phyloP scores from a whole-genome alignment of 2,329 filamentous ascomycete species.

The Penicillium paneum region DNA sequence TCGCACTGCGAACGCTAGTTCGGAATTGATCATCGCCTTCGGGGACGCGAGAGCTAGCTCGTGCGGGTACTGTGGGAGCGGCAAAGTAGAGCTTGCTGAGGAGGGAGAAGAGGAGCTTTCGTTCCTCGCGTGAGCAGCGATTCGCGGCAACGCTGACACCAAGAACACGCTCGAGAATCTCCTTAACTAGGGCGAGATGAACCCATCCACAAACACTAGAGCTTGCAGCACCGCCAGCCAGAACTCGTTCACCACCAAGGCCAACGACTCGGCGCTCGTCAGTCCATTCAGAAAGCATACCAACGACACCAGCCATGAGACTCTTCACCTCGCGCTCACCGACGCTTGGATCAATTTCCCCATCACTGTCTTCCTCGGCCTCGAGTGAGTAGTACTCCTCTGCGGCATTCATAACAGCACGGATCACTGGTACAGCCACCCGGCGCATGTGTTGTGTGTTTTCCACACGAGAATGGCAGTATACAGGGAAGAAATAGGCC shows the following conservation, averaged over 20 bases:
- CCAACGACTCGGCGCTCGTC: conserved; percentile 76
- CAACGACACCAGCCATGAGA: conserved; percentile 72
- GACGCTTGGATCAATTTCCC: conserved; percentile 73
- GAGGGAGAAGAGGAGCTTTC: conserved; percentile 73
- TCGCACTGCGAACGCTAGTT: conserved; percentile 45
- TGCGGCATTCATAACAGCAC: conserved; percentile 59
- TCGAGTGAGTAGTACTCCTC: conserved; percentile 68
- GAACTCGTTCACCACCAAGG: conserved; percentile 51
- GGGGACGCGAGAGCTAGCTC: conserved; percentile 40
- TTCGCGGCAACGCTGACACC: conserved; percentile 41
- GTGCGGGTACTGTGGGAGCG: conserved; percentile 54
- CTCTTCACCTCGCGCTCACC: conserved; percentile 55
- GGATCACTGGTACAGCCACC: conserved; percentile 70
- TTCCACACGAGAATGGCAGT: conserved; percentile 77
- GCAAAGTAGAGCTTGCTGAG: conserved; percentile 80
- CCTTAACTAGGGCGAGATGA: conserved; percentile 73
- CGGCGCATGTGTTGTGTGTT: conserved; percentile 79
- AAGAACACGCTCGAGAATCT: conserved; percentile 71
- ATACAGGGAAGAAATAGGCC: conserved; percentile 92
- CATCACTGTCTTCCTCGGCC: conserved; percentile 69
- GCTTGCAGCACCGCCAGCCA: conserved; percentile 54
- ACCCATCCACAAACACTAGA: conserved; percentile 65
- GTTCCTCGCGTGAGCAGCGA: conserved; percentile 64
- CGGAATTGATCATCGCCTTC: conserved; percentile 62
- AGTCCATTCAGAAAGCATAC: conserved; percentile 85